These are phyloP conservation scores for Neurospora sp. DNA, from an alignment of 495 filamentous ascomycete species.

Conservation along the genomic window DNA sequence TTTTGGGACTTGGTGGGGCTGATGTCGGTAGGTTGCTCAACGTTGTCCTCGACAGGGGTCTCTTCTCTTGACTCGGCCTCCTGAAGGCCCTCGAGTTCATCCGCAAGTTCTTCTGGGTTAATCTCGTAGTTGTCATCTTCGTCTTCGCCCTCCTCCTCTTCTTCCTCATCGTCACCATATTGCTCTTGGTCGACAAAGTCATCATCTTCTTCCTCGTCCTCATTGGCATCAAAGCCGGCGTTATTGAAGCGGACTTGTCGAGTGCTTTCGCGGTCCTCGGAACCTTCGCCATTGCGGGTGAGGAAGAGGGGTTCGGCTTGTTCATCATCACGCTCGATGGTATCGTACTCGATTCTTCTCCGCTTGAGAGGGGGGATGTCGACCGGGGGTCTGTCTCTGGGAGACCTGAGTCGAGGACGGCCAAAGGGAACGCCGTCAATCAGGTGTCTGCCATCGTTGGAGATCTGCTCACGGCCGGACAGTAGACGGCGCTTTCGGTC, in stretches of 20 bases:
- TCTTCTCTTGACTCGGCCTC: not conserved
- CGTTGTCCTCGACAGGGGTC: not conserved
- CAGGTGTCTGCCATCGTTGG: slow-evolving; percentile 67
- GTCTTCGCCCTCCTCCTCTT: slow-evolving; percentile 25
- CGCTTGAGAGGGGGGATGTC: slow-evolving; percentile 72
- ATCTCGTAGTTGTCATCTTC: slow-evolving; percentile 14
- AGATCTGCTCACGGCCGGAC: slow-evolving; percentile 77
- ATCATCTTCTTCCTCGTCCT: slow-evolving; percentile 9
- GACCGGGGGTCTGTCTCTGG: slow-evolving; percentile 54
- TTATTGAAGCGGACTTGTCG: slow-evolving; percentile 12
- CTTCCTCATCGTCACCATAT: slow-evolving; percentile 8
- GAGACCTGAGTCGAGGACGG: slow-evolving; percentile 51
- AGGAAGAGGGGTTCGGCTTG: slow-evolving; percentile 24
- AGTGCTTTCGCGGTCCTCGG: slow-evolving; percentile 17
- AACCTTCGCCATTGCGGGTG: slow-evolving; percentile 26
- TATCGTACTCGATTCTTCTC: slow-evolving; percentile 40
- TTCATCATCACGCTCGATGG: slow-evolving; percentile 15
- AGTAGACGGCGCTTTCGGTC: slow-evolving; percentile 68
- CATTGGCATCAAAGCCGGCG: slow-evolving; percentile 13
- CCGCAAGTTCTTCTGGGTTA: slow-evolving; percentile 9
- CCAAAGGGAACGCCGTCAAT: slow-evolving; percentile 89
- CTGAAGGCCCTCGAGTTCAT: not conserved
- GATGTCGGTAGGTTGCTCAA: not conserved
- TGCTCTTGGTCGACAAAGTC: slow-evolving; percentile 7
- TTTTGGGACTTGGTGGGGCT: not conserved